Percentiles rank a stretch among this genome's conserved stretches.
phyloP scores from a whole-genome alignment of 805 yeast species.

The Torulaspora delbrueckii region DNA sequence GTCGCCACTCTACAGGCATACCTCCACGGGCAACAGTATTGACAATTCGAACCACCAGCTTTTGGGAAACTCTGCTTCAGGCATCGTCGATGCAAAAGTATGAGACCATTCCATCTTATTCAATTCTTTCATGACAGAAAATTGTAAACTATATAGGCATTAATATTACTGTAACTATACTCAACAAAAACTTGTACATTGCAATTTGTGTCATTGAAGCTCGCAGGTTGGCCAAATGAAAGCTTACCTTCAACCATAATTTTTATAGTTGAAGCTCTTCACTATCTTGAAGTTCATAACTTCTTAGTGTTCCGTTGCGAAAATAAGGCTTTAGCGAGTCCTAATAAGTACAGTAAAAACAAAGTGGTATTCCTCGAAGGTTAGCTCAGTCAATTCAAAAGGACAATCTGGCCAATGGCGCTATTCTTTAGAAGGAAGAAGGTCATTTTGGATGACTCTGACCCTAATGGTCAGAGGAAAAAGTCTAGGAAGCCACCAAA shows the following conservation, averaged over 20 bases:
- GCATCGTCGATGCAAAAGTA: conserved; percentile 1
- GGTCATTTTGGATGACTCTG: conserved; percentile 2
- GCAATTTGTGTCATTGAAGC: not conserved
- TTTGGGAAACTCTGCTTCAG: not conserved
- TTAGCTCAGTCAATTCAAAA: not conserved
- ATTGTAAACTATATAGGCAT: not conserved
- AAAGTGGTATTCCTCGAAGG: not conserved
- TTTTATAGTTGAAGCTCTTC: no score
- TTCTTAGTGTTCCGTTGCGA: no score
- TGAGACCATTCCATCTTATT: not conserved
- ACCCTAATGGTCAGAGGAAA: conserved; percentile 14
- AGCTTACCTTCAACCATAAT: not conserved
- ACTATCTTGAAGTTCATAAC: no score
- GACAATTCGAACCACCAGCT: not conserved
- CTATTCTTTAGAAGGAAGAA: conserved; percentile 10
- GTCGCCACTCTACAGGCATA: conserved; percentile 35
- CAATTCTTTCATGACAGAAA: not conserved
- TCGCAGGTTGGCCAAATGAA: not conserved
- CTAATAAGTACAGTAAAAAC: not conserved
- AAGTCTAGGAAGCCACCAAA: conserved; percentile 56
- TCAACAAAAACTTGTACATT: not conserved
- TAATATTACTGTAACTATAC: not conserved
- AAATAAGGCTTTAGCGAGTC: not conserved
- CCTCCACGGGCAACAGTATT: not conserved
- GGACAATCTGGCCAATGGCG: not conserved